Evolutionary conservation across 179 eudicot genomes (phyloP).

Genomic region (Beta macrorhiza): DNA sequence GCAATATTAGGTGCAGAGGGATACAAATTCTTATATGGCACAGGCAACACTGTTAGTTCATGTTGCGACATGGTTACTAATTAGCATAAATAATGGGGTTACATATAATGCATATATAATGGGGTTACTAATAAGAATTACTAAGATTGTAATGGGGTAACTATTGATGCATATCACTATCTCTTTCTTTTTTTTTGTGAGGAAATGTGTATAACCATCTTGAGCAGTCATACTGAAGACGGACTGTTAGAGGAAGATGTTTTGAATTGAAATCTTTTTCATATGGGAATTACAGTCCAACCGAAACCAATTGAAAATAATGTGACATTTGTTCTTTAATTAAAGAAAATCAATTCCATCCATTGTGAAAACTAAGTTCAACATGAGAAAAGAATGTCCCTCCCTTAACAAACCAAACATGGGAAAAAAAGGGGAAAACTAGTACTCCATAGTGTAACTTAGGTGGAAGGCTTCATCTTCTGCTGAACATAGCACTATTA

Average conservation of each 20-base stretch:
- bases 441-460: neutral
- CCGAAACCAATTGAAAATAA: neutral
- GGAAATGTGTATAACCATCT: too few relatives aligned
- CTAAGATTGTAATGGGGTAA: too few relatives aligned
- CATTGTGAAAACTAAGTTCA: neutral
- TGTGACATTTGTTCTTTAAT: neutral
- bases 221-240: too few relatives aligned
- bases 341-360: neutral
- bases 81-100: too few relatives aligned
- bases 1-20: neutral
- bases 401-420: neutral
- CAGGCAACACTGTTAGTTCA: too few relatives aligned
- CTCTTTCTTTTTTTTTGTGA: too few relatives aligned
- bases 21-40: too few relatives aligned
- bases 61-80: too few relatives aligned
- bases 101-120: too few relatives aligned
- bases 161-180: too few relatives aligned
- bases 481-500: neutral
- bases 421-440: neutral
- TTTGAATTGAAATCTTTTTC: neutral
- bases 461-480: neutral
- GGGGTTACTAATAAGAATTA: too few relatives aligned
- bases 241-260: neutral
- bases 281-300: neutral
- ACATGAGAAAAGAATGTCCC: neutral